A percentile compares a stretch with the other conserved stretches of the same genome.
phyloP scores from a whole-genome alignment of 2,329 filamentous ascomycete genomes.

The Fusarium chlamydosporum region DNA sequence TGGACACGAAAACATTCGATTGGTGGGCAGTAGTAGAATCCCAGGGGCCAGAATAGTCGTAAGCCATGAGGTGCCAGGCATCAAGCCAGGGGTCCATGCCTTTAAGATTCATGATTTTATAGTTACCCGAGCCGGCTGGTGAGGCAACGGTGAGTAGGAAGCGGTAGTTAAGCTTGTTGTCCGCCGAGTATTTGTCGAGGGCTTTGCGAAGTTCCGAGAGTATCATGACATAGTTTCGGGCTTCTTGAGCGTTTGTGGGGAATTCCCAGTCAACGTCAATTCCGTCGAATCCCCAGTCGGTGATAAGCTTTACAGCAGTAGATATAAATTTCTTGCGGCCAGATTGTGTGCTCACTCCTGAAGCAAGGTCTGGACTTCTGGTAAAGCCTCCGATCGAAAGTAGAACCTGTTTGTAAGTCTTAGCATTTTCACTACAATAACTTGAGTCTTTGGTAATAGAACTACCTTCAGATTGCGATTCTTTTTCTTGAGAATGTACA shows the following conservation, averaged over 20 bases:
- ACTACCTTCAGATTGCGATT: conserved; percentile 80
- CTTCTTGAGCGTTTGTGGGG: conserved; percentile 58
- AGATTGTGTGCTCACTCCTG: conserved; percentile 71
- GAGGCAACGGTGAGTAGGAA: conserved; percentile 67
- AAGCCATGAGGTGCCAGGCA: conserved; percentile 75
- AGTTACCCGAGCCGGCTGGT: conserved; percentile 64
- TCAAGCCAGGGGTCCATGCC: conserved; percentile 71
- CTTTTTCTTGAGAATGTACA: conserved; percentile 80
- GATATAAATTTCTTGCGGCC: conserved; percentile 76
- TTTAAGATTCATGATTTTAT: conserved; percentile 64
- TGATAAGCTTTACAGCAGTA: conserved; percentile 76
- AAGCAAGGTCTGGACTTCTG: conserved; percentile 68
- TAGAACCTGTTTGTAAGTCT: conserved; percentile 24
- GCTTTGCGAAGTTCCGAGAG: conserved; percentile 53
- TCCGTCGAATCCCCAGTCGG: conserved; percentile 74
- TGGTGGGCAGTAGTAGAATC: conserved; percentile 74
- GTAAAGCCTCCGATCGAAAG: conserved; percentile 79
- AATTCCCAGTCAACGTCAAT: conserved; percentile 72
- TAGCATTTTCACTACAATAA: conserved; percentile 16
- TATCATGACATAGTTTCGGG: conserved; percentile 48
- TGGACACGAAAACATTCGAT: conserved; percentile 74
- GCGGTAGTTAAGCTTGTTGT: conserved; percentile 59
- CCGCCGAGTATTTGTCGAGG: conserved; percentile 60
- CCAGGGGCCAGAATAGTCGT: conserved; percentile 80
- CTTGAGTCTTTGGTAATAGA: background rate